phyloP scores from a whole-genome alignment of 768 basidiomycete species.

The Leccinellum albellum region DNA sequence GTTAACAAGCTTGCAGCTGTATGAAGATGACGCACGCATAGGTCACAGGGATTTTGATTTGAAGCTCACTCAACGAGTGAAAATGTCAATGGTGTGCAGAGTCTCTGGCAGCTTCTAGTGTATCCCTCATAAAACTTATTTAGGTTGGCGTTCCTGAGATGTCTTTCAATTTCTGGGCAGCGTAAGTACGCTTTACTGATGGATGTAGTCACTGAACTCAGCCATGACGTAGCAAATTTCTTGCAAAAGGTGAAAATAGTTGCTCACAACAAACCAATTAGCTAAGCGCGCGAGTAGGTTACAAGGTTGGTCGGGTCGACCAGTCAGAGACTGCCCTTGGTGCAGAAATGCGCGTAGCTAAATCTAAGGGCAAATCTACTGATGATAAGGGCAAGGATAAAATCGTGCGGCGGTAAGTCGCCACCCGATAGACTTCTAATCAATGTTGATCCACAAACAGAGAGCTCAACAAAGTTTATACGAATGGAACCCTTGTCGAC shows the following conservation, averaged over 20 bases:
- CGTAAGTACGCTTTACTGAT: slow-evolving; percentile 44
- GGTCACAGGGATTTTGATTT: slow-evolving; percentile 95
- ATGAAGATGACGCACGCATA: slow-evolving; percentile 89
- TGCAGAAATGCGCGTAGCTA: slow-evolving; percentile 90
- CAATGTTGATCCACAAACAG: slow-evolving; percentile 33
- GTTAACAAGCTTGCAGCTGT: slow-evolving; percentile 44
- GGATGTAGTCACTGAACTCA: slow-evolving; percentile 5
- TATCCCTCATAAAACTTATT: background rate
- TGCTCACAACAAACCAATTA: background rate
- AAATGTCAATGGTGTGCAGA: slow-evolving; percentile 94
- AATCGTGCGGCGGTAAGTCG: too few relatives aligned
- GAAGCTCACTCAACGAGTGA: slow-evolving; percentile 87
- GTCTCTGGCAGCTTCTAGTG: background rate
- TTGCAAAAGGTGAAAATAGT: slow-evolving; percentile 48
- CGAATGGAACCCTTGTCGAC: slow-evolving; percentile 94
- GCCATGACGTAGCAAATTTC: slow-evolving; percentile 57
- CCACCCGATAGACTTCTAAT: too few relatives aligned
- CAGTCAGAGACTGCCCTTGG: slow-evolving; percentile 96
- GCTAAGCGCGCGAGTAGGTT: slow-evolving; percentile 43
- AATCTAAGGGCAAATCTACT: slow-evolving; percentile 42
- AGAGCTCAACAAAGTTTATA: slow-evolving; percentile 93
- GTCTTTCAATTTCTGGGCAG: slow-evolving; percentile 90
- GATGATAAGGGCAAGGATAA: slow-evolving; percentile 66
- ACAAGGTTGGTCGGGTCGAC: slow-evolving; percentile 95
- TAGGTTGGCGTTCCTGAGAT: slow-evolving; percentile 94